Percentiles rank a stretch among this genome's conserved stretches.
These are phyloP conservation scores for Clarireedia homoeocarpa DNA, from an alignment of 2,329 filamentous ascomycete genomes.

Conservation along the genomic window DNA sequence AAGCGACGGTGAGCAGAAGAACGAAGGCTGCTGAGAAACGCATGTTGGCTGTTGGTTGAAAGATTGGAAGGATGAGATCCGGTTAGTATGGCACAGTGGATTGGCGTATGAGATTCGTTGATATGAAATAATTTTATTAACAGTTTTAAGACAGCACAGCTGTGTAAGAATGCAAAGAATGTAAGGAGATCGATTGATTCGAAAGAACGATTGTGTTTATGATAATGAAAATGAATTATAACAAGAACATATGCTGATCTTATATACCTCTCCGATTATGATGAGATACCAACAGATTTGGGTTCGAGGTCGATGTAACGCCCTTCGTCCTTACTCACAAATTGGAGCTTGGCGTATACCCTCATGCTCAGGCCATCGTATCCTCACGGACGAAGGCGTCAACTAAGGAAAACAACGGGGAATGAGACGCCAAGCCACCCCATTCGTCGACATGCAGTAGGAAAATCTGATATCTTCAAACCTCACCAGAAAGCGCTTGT, in stretches of 20 bases:
- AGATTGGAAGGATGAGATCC: not conserved
- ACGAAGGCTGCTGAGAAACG: conserved; percentile 31
- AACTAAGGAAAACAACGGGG: not conserved
- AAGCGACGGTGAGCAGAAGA: conserved; percentile 21
- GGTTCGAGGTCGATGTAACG: not conserved
- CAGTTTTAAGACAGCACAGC: conserved; percentile 24
- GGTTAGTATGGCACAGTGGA: not conserved
- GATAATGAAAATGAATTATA: conserved; percentile 17
- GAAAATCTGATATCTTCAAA: not conserved
- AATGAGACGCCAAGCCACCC: conserved; percentile 1
- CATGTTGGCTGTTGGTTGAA: conserved; percentile 18
- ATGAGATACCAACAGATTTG: not conserved
- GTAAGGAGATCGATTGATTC: not conserved
- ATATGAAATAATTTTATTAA: conserved; percentile 19
- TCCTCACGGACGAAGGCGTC: no score
- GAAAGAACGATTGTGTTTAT: not conserved
- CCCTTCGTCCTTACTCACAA: not conserved
- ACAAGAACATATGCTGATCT: conserved; percentile 16
- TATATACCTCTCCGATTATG: conserved; percentile 5
- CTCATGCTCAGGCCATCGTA: not conserved
- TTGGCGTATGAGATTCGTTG: not conserved
- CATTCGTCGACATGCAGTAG: not conserved
- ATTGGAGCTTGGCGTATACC: not conserved
- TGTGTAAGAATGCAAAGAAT: conserved; percentile 18
- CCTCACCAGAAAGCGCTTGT: not conserved